Conservation (phyloP, 1,284 basidiomycete genomes). For the Rhodotorula mucilaginosa region DNA sequence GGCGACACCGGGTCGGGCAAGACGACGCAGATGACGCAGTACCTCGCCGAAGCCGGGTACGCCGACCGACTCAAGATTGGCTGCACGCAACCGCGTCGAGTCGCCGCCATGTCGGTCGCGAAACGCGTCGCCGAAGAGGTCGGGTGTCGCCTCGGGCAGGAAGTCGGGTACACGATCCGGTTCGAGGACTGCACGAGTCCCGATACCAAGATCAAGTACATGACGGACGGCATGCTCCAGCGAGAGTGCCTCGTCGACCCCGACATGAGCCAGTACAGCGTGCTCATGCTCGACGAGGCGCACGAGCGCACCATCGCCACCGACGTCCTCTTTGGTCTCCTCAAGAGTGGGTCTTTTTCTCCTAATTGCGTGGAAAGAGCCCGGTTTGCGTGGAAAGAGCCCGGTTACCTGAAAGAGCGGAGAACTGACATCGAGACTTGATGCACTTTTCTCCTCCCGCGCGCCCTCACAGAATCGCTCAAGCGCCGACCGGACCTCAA, state of each 20-base stretch:
- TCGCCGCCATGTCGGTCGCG: conserved; percentile 98
- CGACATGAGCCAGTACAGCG: conserved; percentile 84
- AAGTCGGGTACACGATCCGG: conserved; percentile 97
- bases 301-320: conserved; percentile 98
- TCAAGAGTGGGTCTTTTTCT: conserved; percentile 72
- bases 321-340: conserved; percentile 91
- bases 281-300: conserved; percentile 98
- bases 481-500: conserved; percentile 92
- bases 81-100: conserved; percentile 96
- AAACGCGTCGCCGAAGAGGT: conserved; percentile 98
- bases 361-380: background rate
- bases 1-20: conserved; percentile 93
- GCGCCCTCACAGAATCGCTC: conserved; percentile 68
- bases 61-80: conserved; percentile 86
- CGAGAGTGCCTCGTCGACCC: conserved; percentile 95
- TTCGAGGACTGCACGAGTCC: conserved; percentile 98
- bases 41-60: conserved; percentile 82
- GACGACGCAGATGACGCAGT: conserved; percentile 92
- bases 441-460: conserved; percentile 20
- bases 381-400: no score
- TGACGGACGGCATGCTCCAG: conserved; percentile 99
- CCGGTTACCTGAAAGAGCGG: no score
- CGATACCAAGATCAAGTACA: conserved; percentile 98
- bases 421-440: background rate
- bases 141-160: conserved; percentile 90